Percentiles rank a stretch among this genome's conserved stretches.
Evolutionary conservation across 192 early-diverging fungal species (phyloP).

Genomic region (Backusella psychrophila): DNA sequence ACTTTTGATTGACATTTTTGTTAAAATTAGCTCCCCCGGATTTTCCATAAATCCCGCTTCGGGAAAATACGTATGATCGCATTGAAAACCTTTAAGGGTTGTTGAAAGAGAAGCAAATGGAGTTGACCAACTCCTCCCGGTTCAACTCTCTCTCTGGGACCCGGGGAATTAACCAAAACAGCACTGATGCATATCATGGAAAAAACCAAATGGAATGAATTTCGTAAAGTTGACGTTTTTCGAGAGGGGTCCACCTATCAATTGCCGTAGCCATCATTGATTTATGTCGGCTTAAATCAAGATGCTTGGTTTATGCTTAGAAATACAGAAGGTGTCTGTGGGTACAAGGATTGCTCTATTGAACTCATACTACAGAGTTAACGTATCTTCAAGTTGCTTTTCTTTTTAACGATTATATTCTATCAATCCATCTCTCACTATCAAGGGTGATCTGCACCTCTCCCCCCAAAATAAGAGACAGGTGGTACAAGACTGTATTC

Average conservation of each 20-base stretch:
- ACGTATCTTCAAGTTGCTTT: not conserved
- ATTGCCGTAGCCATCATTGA: not conserved
- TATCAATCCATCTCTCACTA: not conserved
- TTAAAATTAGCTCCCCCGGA: not conserved
- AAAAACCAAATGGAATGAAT: not conserved
- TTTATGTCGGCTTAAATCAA: not conserved
- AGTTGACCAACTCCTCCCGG: not conserved
- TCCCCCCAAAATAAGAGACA: not conserved
- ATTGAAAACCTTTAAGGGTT: not conserved
- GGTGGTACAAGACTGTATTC: not conserved
- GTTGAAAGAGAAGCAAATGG: not conserved
- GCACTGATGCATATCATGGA: not conserved
- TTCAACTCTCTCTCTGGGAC: not conserved
- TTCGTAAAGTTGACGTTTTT: not conserved
- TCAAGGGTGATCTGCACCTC: not conserved
- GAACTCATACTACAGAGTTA: not conserved
- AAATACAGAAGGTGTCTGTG: not conserved
- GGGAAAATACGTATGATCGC: not conserved
- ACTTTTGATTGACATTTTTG: not conserved
- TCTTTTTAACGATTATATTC: not conserved
- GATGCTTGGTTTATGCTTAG: not conserved
- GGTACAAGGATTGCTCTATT: not conserved
- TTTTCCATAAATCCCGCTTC: slow-evolving; percentile 1
- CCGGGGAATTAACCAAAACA: not conserved
- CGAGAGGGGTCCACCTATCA: not conserved